Conservation (phyloP, 257 asterid species). For the Solanum ahanhuiri region DNA sequence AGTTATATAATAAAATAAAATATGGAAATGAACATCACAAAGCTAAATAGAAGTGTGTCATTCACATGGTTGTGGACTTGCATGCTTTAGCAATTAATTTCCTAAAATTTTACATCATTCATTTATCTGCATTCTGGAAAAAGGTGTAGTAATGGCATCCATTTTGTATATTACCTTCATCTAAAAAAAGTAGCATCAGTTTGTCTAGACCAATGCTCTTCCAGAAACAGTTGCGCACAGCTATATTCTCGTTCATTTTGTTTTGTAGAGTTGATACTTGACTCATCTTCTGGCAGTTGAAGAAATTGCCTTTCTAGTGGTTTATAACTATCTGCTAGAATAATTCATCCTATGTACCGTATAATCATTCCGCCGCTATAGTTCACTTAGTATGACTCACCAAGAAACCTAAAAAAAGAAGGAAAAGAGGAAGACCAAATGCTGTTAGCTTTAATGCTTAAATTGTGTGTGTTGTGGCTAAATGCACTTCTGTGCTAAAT, state of each 20-base stretch:
- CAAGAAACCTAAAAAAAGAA: background rate
- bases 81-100: background rate
- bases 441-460: background rate
- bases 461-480: background rate
- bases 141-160: background rate
- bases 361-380: background rate
- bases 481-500: background rate
- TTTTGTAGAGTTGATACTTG: background rate
- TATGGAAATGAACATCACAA: background rate
- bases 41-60: background rate
- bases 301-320: background rate
- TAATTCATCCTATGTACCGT: background rate
- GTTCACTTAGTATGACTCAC: background rate
- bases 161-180: background rate
- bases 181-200: background rate
- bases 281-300: background rate
- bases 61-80: background rate
- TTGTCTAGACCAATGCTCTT: background rate
- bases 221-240: background rate
- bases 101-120: background rate
- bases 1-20: background rate
- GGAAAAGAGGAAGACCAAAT: background rate
- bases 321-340: background rate
- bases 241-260: background rate
- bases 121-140: background rate